Conservation (phyloP, 805 yeast species). For the Zygoascus tannicola region DNA sequence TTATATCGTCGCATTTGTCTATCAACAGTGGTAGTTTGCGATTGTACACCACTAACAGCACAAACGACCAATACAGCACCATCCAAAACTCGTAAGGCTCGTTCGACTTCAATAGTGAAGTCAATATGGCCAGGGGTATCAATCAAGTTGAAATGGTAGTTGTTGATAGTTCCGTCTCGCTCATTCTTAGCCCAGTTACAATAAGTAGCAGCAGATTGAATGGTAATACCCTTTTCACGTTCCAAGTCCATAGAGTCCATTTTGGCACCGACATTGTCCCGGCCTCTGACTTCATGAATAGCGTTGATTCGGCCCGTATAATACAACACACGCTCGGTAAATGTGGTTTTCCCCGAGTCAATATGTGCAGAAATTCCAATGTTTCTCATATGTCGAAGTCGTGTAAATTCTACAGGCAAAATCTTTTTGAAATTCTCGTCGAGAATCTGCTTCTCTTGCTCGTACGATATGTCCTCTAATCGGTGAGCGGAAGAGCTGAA, state of each 20-base stretch:
- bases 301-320: slow-evolving; percentile 97
- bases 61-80: slow-evolving; percentile 98
- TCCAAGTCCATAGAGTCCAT: slow-evolving; percentile 99
- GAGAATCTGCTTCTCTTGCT: slow-evolving; percentile 23
- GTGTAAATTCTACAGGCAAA: slow-evolving; percentile 27
- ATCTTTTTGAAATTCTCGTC: slow-evolving; percentile 21
- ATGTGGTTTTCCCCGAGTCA: slow-evolving; percentile 96
- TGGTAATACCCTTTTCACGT: slow-evolving; percentile 97
- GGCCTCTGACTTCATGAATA: slow-evolving; percentile 90
- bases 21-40: slow-evolving; percentile 97
- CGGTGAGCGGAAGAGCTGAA: not conserved
- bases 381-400: slow-evolving; percentile 64
- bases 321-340: slow-evolving; percentile 91
- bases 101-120: slow-evolving; percentile 96
- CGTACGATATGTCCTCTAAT: slow-evolving; percentile 14
- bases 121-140: slow-evolving; percentile 99
- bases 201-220: slow-evolving; percentile 97
- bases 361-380: slow-evolving; percentile 98
- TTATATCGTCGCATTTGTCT: slow-evolving; percentile 98
- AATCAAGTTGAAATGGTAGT: slow-evolving; percentile 84
- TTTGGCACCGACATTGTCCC: slow-evolving; percentile 97
- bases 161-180: slow-evolving; percentile 36
- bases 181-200: slow-evolving; percentile 79
- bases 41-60: slow-evolving; percentile 97
- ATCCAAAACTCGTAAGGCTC: slow-evolving; percentile 95